Base-by-base conservation (phyloP, 495 filamentous ascomycete genomes). In the Hyaloscypha variabilis region DNA sequence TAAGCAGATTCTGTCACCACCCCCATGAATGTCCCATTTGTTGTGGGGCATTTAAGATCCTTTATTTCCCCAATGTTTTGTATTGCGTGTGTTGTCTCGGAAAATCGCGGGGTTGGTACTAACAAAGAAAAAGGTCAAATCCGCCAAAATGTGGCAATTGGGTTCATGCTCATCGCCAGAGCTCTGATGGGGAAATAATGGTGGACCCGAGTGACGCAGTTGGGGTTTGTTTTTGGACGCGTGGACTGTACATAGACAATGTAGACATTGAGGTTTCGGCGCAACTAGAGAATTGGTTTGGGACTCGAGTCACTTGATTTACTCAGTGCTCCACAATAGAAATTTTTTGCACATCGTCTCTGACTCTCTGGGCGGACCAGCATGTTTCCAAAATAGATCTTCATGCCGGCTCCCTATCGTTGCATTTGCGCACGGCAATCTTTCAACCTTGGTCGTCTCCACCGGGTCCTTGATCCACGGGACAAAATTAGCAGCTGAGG, bases 81-180 rank as follows among this genome's bases (percentile, higher is more conserved):
- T 34, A 6, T 34, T 13, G 31, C 8, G 31, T 34, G 2, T 3
- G 31, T 8, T 13, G 31, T 6, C 31, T 34, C 31, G 2, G 31
- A 34, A 34, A 6, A 8, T 3, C 31, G 8, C 31, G 31, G 2
- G 31, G 13, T 13, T 34, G 31, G 31, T 34, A 34, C 31, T 34
- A 13, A 34, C 31, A 34, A 34, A 34, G 13, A 34, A 34, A 34
- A 6, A 34, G 31, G 78, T 90, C 62, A 81, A 83, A 66, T 84
- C 77, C 60, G 88, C 89, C 13, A 88, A 83, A 71, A 75, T 75
- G 73, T 75, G 73, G 73, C 61, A 58, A 24, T 28, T 65, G 64
- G 67, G 65, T 60, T 67, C 29, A 53, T 74, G 29, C 42, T 25
- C 50, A 36, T 25, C 31, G 6, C 25, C 21, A 29, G 23, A 51